Percentiles rank a stretch among this genome's conserved stretches.
Evolutionary conservation across 2,329 filamentous ascomycete genomes (phyloP).

Genomic region (Ceratocystiopsis sp.): DNA sequence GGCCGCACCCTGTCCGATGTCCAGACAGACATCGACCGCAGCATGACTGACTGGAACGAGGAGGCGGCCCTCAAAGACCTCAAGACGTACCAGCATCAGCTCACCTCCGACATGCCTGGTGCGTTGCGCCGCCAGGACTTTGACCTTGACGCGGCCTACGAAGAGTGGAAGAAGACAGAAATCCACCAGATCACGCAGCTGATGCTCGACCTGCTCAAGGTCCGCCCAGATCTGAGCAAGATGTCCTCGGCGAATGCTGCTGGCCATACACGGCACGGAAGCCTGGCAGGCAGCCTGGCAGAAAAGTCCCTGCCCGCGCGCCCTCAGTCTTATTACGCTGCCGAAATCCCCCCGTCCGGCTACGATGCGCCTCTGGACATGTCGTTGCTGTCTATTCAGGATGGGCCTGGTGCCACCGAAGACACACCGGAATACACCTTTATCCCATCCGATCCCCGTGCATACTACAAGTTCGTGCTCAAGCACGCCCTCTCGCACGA

Average conservation of each 20-base stretch:
- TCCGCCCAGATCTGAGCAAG: slow-evolving; percentile 71
- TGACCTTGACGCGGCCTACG: slow-evolving; percentile 73
- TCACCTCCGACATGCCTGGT: slow-evolving; percentile 62
- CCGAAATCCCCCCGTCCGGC: slow-evolving; percentile 19
- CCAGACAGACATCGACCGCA: slow-evolving; percentile 71
- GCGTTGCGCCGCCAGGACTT: slow-evolving; percentile 77
- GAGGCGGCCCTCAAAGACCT: slow-evolving; percentile 79
- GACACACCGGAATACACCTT: slow-evolving; percentile 66
- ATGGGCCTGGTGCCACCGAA: slow-evolving; percentile 28
- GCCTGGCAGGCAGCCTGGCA: too few species aligned
- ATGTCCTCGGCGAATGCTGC: slow-evolving; percentile 38
- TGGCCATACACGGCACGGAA: too few species aligned
- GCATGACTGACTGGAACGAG: slow-evolving; percentile 74
- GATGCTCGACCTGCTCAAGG: slow-evolving; percentile 79
- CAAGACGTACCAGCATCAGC: slow-evolving; percentile 79
- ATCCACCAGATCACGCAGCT: slow-evolving; percentile 75
- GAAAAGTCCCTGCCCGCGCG: too few species aligned
- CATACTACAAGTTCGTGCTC: slow-evolving; percentile 69
- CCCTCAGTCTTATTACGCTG: slow-evolving; percentile 19
- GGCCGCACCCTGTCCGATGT: slow-evolving; percentile 61
- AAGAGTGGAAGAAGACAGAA: slow-evolving; percentile 84
- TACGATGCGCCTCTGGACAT: slow-evolving; percentile 55
- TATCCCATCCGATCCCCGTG: slow-evolving; percentile 68
- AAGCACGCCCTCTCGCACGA: slow-evolving; percentile 57
- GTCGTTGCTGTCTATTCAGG: slow-evolving; percentile 44